Evolutionary conservation across 441 rosid genomes (phyloP).

Genomic region (Adansonia madagascariensis): DNA sequence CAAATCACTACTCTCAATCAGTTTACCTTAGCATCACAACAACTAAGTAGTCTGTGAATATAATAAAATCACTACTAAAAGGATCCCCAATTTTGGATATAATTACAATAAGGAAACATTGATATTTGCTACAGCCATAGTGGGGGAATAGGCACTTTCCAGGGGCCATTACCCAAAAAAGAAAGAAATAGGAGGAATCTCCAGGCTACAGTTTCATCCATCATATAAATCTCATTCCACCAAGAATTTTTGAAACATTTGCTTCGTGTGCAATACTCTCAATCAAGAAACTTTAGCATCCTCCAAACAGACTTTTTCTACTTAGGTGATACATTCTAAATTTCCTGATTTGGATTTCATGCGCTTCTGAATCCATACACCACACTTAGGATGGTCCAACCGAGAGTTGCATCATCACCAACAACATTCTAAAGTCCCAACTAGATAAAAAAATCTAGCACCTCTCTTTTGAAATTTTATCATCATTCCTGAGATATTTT

Average conservation of each 20-base stretch:
- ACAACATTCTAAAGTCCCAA: background rate
- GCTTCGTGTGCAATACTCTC: background rate
- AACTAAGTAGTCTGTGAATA: background rate
- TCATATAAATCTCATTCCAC: background rate
- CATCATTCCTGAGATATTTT: background rate
- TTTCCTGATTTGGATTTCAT: background rate
- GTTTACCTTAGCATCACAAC: background rate
- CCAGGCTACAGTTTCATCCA: background rate
- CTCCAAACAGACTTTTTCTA: conserved; percentile 6
- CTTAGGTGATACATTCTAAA: background rate
- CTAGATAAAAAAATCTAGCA: background rate
- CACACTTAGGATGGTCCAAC: background rate
- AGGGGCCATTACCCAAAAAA: background rate
- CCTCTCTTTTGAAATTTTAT: conserved; percentile 1
- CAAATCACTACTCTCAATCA: conserved; percentile 4
- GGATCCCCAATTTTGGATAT: background rate
- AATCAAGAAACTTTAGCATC: background rate
- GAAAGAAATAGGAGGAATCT: background rate
- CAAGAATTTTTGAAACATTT: background rate
- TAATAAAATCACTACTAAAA: conserved; percentile 1
- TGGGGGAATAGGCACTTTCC: background rate
- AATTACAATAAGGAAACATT: background rate
- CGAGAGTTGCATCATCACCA: background rate
- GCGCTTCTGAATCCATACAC: background rate
- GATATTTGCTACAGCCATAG: background rate